A percentile compares a stretch with the other conserved stretches of the same genome.
phyloP scores from a whole-genome alignment of 73 alveolate genomes.

The Stentor roeselii region DNA sequence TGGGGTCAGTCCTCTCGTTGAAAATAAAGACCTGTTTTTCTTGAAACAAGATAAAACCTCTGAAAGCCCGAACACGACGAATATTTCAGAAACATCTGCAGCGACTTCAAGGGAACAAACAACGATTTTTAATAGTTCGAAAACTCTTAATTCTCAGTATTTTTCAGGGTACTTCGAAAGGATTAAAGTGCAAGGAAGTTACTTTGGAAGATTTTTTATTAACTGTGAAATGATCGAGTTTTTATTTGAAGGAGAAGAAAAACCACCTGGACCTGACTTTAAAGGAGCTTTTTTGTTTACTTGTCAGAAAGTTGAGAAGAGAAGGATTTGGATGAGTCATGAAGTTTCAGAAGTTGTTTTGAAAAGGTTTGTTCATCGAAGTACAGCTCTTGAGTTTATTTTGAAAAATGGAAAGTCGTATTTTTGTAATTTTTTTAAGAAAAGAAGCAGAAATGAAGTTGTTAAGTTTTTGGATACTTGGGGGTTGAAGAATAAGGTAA shows the following conservation, averaged over 20 bases:
- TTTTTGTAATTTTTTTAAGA: constrained; percentile 17
- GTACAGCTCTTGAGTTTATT: constrained; percentile 22
- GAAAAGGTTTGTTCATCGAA: neutral
- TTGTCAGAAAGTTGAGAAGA: neutral
- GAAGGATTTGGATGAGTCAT: neutral
- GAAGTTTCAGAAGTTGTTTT: constrained; percentile 35
- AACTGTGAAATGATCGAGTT: neutral
- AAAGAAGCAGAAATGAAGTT: neutral
- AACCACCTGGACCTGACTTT: neutral
- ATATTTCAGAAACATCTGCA: too few relatives aligned
- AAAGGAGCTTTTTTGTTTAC: neutral
- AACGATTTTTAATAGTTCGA: too few relatives aligned
- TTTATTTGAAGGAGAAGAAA: neutral
- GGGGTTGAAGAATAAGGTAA: constrained; percentile 35
- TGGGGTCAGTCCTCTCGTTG: too few relatives aligned
- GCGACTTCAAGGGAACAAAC: too few relatives aligned
- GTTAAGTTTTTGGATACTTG: neutral
- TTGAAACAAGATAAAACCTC: too few relatives aligned
- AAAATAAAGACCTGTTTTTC: too few relatives aligned
- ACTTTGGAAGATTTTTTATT: neutral
- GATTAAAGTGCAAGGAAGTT: neutral
- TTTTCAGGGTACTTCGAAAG: neutral
- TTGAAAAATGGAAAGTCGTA: constrained; percentile 3
- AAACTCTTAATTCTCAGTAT: too few relatives aligned
- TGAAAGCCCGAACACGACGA: too few relatives aligned